A percentile compares a stretch with the other conserved stretches of the same genome.
phyloP scores from a whole-genome alignment of 23 red algal genomes.

The Chondrus crispus region DNA sequence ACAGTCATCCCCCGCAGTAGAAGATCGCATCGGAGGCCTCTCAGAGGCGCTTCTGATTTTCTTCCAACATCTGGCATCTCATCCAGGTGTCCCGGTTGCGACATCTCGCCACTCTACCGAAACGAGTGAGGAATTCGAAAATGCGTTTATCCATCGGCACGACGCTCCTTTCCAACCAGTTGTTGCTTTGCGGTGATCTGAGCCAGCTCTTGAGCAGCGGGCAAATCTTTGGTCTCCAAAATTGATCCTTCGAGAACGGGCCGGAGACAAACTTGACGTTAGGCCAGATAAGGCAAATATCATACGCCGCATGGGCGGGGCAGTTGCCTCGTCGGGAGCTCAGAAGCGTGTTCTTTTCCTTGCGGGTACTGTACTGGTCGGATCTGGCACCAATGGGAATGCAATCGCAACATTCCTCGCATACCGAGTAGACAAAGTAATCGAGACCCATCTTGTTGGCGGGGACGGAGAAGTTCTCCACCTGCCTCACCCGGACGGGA shows the following conservation, averaged over 20 bases:
- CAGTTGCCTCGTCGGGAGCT: constrained; percentile 45
- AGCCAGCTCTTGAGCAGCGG: constrained; percentile 31
- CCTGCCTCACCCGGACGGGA: constrained; percentile 1
- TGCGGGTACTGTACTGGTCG: constrained; percentile 11
- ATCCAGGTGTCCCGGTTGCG: background rate
- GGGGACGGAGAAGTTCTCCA: background rate
- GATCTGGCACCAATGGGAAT: constrained; percentile 7
- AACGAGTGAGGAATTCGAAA: background rate
- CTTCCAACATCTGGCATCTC: constrained; percentile 21
- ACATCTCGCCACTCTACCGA: background rate
- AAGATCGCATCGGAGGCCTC: background rate
- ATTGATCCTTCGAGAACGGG: background rate
- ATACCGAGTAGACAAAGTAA: constrained; percentile 59
- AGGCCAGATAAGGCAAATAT: constrained; percentile 40
- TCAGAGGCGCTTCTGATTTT: constrained; percentile 19
- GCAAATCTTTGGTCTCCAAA: background rate
- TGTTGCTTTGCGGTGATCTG: background rate
- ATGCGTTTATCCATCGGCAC: constrained; percentile 7
- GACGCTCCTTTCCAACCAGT: constrained; percentile 19
- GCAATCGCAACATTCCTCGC: constrained; percentile 62
- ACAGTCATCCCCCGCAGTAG: too few relatives aligned
- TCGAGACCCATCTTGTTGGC: constrained; percentile 1
- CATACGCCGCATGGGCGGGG: constrained; percentile 49
- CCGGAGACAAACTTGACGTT: constrained; percentile 24
- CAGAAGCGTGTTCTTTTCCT: background rate